Conservation (phyloP, 805 yeast genomes). For the Lipomyces starkeyi region DNA sequence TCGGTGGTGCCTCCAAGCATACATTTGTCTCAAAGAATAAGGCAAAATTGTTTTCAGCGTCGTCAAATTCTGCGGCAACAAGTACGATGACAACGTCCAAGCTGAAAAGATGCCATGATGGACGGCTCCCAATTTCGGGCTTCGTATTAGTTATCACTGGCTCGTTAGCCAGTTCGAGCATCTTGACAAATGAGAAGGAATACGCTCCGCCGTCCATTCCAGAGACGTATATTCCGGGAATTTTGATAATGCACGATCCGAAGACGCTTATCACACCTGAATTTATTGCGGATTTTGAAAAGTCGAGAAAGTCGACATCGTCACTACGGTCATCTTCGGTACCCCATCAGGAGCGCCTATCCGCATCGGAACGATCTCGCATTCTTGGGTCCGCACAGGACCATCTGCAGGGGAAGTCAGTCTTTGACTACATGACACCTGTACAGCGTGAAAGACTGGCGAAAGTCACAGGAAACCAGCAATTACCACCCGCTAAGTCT, state of each 20-base stretch:
- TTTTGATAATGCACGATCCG: constrained; percentile 23
- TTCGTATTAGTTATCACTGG: constrained; percentile 13
- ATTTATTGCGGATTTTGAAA: constrained; percentile 8
- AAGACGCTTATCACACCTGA: constrained; percentile 11
- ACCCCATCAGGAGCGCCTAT: neutral
- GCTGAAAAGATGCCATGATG: constrained; percentile 29
- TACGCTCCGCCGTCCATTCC: constrained; percentile 32
- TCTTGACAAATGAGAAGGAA: neutral
- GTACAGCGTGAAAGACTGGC: constrained; percentile 36
- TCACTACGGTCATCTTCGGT: neutral
- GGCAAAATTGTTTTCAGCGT: constrained; percentile 4
- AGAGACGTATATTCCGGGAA: constrained; percentile 19
- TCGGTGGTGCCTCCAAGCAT: neutral
- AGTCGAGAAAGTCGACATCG: neutral
- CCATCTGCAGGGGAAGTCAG: constrained; percentile 37
- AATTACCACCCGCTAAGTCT: constrained; percentile 35
- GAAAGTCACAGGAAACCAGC: constrained; percentile 31
- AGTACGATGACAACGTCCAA: neutral
- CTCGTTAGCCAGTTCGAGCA: neutral
- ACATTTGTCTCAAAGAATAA: neutral
- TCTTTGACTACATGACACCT: constrained; percentile 39
- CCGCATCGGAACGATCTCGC: constrained; percentile 2
- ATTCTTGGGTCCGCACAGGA: constrained; percentile 7
- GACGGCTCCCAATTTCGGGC: constrained; percentile 31
- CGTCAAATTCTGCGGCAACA: neutral